These are phyloP conservation scores for Trichophyton mentagrophytes DNA, from an alignment of 2,329 filamentous ascomycete genomes.

Conservation along the genomic window DNA sequence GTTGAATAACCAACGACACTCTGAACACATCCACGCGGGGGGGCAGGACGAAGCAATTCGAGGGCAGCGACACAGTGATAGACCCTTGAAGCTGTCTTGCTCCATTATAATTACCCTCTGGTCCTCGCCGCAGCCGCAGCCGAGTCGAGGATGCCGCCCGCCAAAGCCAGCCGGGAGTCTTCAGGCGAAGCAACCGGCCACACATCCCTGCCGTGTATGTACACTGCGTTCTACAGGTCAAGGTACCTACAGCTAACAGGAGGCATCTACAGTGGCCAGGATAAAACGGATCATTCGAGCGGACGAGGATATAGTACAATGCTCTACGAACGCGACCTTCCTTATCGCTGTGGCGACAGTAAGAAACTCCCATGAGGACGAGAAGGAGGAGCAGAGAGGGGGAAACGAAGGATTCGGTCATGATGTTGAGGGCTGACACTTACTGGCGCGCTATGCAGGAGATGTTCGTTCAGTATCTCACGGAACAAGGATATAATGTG, in stretches of 20 bases:
- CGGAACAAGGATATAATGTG: conserved; percentile 72
- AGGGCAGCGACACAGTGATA: background rate
- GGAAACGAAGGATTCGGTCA: background rate
- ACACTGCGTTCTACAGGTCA: background rate
- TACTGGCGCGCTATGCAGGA: conserved; percentile 43
- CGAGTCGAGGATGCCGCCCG: background rate
- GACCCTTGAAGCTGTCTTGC: background rate
- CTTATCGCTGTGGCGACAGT: conserved; percentile 83
- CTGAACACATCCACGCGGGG: background rate
- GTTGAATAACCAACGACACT: background rate
- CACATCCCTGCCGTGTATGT: conserved; percentile 69
- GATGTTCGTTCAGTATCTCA: conserved; percentile 88
- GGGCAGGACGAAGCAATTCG: background rate
- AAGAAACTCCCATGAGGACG: conserved; percentile 19
- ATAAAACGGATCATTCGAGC: conserved; percentile 91
- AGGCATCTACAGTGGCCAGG: conserved; percentile 55
- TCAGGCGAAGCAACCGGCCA: conserved; percentile 48
- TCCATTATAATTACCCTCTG: too few species aligned
- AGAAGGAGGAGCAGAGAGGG: background rate
- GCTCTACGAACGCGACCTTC: conserved; percentile 89
- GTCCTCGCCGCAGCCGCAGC: background rate
- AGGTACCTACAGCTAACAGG: background rate
- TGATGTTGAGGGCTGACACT: background rate
- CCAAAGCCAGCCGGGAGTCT: background rate
- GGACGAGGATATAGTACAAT: conserved; percentile 73